Conservation (phyloP, 768 basidiomycete species). For the Hemileccinum rubropunctum region DNA sequence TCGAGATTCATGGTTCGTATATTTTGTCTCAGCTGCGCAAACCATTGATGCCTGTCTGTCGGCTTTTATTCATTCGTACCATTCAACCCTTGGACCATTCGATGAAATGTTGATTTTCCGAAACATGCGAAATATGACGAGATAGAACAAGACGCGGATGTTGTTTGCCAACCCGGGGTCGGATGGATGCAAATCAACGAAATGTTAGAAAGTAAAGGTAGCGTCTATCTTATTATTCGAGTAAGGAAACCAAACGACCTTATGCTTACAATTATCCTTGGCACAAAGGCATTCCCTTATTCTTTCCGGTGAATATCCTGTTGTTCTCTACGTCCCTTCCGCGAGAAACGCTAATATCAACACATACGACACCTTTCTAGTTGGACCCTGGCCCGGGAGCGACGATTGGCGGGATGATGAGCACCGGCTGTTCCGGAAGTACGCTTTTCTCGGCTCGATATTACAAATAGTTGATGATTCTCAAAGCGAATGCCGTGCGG, state of each 20-base stretch:
- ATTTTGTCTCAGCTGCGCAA: not conserved
- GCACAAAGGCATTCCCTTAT: conserved; percentile 66
- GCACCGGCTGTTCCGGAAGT: conserved; percentile 87
- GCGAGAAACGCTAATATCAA: not conserved
- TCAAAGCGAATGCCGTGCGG: conserved; percentile 69
- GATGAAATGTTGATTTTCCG: not conserved
- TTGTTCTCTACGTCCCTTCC: not conserved
- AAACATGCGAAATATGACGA: not conserved
- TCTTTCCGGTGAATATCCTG: conserved; percentile 64
- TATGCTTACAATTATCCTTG: not conserved
- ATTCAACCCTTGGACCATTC: not conserved
- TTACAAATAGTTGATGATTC: conserved; percentile 15
- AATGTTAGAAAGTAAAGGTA: conserved; percentile 59
- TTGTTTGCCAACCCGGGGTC: conserved; percentile 72
- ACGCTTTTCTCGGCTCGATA: conserved; percentile 19
- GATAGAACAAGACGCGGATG: conserved; percentile 64
- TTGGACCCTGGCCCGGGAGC: conserved; percentile 77
- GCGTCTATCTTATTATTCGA: not conserved
- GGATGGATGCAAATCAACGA: conserved; percentile 74
- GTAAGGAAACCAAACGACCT: not conserved
- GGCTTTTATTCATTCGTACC: not conserved
- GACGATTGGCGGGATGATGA: conserved; percentile 83
- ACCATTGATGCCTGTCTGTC: not conserved
- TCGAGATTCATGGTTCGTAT: conserved; percentile 64
- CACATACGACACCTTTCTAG: conserved; percentile 32